Conservation (phyloP, 331 rosid species). For the Quercus phellos region DNA sequence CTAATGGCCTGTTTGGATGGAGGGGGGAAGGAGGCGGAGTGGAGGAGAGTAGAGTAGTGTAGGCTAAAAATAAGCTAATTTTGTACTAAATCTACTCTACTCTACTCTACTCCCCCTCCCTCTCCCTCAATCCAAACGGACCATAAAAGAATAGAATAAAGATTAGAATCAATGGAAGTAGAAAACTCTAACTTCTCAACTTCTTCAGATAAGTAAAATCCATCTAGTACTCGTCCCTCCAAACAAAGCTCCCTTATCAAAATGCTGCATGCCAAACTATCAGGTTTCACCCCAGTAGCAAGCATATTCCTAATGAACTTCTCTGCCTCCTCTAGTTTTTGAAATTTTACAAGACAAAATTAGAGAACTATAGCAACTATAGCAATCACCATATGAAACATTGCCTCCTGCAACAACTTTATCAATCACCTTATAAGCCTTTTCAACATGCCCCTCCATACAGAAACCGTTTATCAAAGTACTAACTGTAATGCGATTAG, state of each 20-base stretch:
- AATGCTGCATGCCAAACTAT: constrained; percentile 51
- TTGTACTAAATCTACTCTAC: no score
- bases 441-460: constrained; percentile 38
- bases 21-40: no score
- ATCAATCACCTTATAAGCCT: constrained; percentile 52
- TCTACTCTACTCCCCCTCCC: no score
- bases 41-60: no score
- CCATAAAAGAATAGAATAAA: constrained; percentile 50
- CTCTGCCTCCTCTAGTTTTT: constrained; percentile 58
- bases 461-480: constrained; percentile 46
- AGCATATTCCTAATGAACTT: constrained; percentile 59
- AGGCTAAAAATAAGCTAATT: no score
- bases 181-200: constrained; percentile 46
- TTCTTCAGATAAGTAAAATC: constrained; percentile 52
- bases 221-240: constrained; percentile 48
- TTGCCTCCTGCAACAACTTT: constrained; percentile 40
- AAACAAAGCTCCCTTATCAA: constrained; percentile 53
- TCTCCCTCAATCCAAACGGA: no score
- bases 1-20: no score
- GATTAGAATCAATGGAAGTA: constrained; percentile 49
- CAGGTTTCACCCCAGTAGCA: constrained; percentile 43
- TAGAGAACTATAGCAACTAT: constrained; percentile 58
- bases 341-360: constrained; percentile 44
- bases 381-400: constrained; percentile 48
- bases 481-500: constrained; percentile 57